Evolutionary conservation across 257 asterid species (phyloP), one percentile per base, ranked within the genome.

Genomic region (Capsicum chinense): DNA sequence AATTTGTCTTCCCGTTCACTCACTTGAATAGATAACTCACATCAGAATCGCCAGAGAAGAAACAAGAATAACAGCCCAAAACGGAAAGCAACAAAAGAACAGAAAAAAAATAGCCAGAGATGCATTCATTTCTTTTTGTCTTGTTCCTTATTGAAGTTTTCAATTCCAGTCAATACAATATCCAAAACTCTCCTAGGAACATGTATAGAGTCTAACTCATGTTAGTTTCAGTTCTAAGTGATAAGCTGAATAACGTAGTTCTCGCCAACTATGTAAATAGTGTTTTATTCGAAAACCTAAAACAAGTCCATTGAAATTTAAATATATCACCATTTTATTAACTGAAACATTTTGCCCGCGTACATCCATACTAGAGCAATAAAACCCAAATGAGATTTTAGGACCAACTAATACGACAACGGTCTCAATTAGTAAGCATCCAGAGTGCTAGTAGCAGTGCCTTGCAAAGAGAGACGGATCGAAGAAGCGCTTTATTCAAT

Each of bases 1-100:
- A 92, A 81, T 85, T 92, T 96, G 83, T 94, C 98, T 88, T 96
- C 98, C 87, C 98, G 92, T 86, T 96, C 98, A 52, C 99, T 96
- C 95, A 96, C 98, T 98, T 96, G 85, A 58, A 54, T 16, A 78
- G 82, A 78, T 16, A 4, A 78, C 19, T 54, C 82, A 33, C 15
- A 54, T 78, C 82, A 78, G 82, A 33, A 54, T 54, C 50, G 5
- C 50, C 82, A 78, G 26, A 54, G 33, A 21, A 52, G 48, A 52
- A 21, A 13, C 7, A 21, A 13, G 47, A 64, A 78, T 33, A 26
- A 33, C 64, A 52, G 50, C 16, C 60, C 26, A 35, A 33, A 26
- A 26, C 47, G 26, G 81, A 26, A 76, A 76, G 63, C 63, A 76
- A 26, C 14, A 52, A 76, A 52, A 52, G 47, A 11, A 73, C 1